These are phyloP conservation scores for Boletus mariae DNA, from an alignment of 1,284 basidiomycete genomes.

Conservation along the genomic window DNA sequence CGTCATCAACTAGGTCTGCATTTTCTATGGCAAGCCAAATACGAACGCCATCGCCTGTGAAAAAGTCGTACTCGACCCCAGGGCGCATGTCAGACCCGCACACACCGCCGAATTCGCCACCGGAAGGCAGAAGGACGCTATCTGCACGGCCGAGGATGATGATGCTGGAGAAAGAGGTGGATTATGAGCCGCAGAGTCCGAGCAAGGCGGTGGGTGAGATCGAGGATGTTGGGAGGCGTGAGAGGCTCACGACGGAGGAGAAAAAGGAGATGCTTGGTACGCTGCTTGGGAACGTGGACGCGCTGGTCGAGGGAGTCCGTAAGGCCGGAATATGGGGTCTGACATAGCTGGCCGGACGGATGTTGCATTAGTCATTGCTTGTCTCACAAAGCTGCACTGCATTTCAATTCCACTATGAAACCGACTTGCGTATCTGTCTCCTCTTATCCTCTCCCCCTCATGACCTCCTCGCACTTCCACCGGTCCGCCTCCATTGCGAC, in stretches of 20 bases:
- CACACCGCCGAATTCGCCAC: constrained; percentile 37
- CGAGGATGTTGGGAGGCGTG: constrained; percentile 11
- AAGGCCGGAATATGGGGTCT: constrained; percentile 82
- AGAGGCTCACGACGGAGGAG: constrained; percentile 65
- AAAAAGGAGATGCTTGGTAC: constrained; percentile 78
- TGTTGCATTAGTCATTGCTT: constrained; percentile 14
- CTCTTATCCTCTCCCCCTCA: constrained; percentile 6
- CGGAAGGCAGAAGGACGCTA: constrained; percentile 14
- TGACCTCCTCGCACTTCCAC: constrained; percentile 20
- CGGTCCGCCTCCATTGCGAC: constrained; percentile 56
- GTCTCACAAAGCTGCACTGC: constrained; percentile 13
- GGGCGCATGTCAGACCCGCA: constrained; percentile 10
- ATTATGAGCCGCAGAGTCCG: constrained; percentile 66
- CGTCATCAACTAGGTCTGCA: constrained; percentile 42
- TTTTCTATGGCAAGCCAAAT: constrained; percentile 41
- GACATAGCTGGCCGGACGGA: constrained; percentile 5
- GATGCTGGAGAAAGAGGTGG: constrained; percentile 66
- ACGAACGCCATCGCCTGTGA: constrained; percentile 27
- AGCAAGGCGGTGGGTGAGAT: constrained; percentile 43
- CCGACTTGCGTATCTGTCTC: not conserved
- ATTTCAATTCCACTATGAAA: constrained; percentile 12
- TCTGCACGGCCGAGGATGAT: constrained; percentile 45
- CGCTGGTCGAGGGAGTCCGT: constrained; percentile 78
- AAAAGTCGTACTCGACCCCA: constrained; percentile 32
- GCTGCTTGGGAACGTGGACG: constrained; percentile 85